Conservation (phyloP, 805 yeast species). For the Grigorovia transvaalensis region DNA sequence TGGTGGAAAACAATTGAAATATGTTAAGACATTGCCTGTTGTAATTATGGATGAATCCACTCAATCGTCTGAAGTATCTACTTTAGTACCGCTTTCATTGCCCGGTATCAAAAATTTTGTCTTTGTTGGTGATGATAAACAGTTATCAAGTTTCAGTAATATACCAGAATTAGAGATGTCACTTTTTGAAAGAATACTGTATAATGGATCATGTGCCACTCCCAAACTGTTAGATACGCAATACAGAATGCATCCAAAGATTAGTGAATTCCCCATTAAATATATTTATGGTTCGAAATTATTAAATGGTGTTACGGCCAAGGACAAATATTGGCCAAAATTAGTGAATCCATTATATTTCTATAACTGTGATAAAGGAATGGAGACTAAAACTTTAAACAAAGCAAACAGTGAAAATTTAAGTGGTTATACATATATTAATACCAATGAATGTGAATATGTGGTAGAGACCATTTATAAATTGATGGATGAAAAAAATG, state of each 20-base stretch:
- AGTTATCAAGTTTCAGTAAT: conserved; percentile 60
- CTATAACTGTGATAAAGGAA: conserved; percentile 41
- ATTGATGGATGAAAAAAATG: conserved; percentile 44
- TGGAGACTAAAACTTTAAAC: conserved; percentile 41
- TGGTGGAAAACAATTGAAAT: conserved; percentile 54
- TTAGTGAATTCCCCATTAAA: conserved; percentile 48
- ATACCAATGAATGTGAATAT: conserved; percentile 41
- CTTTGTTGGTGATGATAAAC: conserved; percentile 70
- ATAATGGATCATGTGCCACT: conserved; percentile 47
- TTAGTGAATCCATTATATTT: conserved; percentile 52
- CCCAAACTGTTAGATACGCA: conserved; percentile 64
- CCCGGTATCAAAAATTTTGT: conserved; percentile 57
- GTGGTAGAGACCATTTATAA: conserved; percentile 40
- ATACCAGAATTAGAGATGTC: conserved; percentile 58
- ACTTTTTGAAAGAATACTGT: conserved; percentile 54
- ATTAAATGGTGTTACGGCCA: conserved; percentile 48
- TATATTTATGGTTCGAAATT: conserved; percentile 41
- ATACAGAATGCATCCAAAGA: conserved; percentile 57
- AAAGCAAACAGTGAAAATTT: conserved; percentile 30
- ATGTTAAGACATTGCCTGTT: conserved; percentile 45
- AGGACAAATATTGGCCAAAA: conserved; percentile 37
- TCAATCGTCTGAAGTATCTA: conserved; percentile 63
- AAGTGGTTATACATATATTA: conserved; percentile 51
- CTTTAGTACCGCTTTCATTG: conserved; percentile 61
- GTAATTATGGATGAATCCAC: conserved; percentile 75